Base-by-base conservation (phyloP, 352 stramenopile genomes). In the Pythium monospermum region DNA sequence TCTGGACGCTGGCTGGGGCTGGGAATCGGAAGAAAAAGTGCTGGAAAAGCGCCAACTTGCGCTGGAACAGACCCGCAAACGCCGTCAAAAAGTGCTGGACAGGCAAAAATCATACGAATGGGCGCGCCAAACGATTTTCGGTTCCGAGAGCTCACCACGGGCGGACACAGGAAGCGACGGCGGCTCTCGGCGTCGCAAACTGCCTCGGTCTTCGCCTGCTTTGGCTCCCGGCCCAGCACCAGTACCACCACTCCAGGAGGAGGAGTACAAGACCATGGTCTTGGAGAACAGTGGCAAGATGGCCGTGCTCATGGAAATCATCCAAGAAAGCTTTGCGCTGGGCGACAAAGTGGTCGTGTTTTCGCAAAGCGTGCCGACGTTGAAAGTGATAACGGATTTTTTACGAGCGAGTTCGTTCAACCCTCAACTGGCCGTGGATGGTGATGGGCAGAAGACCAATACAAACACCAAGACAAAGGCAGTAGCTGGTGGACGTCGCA, bases 331-430 rank as follows among this genome's bases (percentile, higher is more conserved):
- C 48, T 87, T 86, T 27, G 53, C 66, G 4, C 72, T 73, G 22
- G 80, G 75, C 15, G 86, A 96, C 41, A 95, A 94, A 44, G 72
- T 94, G 13, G 78, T 94, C 16, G 78, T 96, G 7, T 96, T 96
- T 44, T 94, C 84, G 6, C 86, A 96, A 52, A 94, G 83, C 38
- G 77, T 96, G 26, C 72, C 78, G 33, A 96, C 83, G 1, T 66
- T 96, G 15, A 86, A 92, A 45, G 60, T 91, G 13, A 87, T 96
- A 21, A 68, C 71, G 5, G 64, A 73, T 8, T 94, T 93, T 16
- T 54, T 95, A 21, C 68, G 63, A 25, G 60, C 58, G 13, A 85
- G 75, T 46, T 41, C 58, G 26, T 85, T 85, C 36, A 84, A 74
- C 53, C 69, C 75, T 31, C 16, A 53, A 71, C 39, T 36, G 37